phyloP scores from a whole-genome alignment of 352 stramenopile species.

The Phytophthora ramorum region DNA sequence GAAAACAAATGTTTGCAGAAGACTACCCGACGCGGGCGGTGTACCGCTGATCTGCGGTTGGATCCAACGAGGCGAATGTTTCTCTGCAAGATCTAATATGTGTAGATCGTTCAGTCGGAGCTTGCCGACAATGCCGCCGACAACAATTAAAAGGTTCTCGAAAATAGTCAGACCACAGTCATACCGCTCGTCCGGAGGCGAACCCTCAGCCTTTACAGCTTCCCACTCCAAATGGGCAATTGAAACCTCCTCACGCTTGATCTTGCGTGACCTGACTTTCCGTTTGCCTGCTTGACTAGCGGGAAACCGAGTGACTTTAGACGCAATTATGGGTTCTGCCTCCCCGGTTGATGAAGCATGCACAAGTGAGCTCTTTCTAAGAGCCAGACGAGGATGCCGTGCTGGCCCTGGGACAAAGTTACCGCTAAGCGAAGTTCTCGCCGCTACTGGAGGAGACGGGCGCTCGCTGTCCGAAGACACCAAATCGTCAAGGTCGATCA shows the following conservation, averaged over 20 bases:
- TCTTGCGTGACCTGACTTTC: conserved; percentile 42
- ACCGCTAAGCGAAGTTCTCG: conserved; percentile 36
- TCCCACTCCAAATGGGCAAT: conserved; percentile 47
- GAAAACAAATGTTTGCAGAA: conserved; percentile 66
- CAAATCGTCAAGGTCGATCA: conserved; percentile 65
- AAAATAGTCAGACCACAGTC: conserved; percentile 62
- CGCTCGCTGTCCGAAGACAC: conserved; percentile 52
- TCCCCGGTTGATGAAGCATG: conserved; percentile 8
- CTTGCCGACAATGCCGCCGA: conserved; percentile 67
- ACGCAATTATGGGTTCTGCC: neutral
- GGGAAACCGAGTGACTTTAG: conserved; percentile 12
- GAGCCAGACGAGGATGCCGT: conserved; percentile 13
- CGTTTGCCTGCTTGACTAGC: conserved; percentile 31
- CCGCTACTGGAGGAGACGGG: conserved; percentile 33
- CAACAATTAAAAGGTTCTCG: conserved; percentile 52
- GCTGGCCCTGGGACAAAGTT: conserved; percentile 32
- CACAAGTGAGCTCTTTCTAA: conserved; percentile 20
- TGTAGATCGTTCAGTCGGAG: conserved; percentile 62
- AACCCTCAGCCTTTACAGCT: conserved; percentile 35
- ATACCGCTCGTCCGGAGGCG: conserved; percentile 49
- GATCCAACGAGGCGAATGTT: conserved; percentile 35
- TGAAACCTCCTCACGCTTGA: conserved; percentile 39
- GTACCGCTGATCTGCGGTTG: conserved; percentile 43
- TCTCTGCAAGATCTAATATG: conserved; percentile 44
- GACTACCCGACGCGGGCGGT: conserved; percentile 45